These are phyloP conservation scores for Beta corolliflora DNA, from an alignment of 179 eudicot species.

Conservation along the genomic window DNA sequence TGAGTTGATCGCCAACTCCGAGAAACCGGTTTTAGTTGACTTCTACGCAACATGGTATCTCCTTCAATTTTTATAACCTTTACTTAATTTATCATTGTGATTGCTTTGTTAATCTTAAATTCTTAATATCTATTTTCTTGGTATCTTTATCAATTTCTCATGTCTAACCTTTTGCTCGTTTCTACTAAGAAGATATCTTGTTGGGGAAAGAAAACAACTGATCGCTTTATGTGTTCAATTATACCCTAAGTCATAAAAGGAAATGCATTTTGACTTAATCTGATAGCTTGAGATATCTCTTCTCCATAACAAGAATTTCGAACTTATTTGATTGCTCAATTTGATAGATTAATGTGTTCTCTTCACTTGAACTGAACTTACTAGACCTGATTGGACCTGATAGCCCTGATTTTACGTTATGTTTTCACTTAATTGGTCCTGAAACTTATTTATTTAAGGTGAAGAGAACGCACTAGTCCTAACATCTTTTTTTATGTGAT, in stretches of 20 bases:
- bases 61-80: constrained; percentile 6
- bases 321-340: background rate
- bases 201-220: background rate
- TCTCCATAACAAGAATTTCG: background rate
- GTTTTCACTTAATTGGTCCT: too few species aligned
- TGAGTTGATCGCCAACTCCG: constrained; percentile 65
- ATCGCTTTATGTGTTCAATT: background rate
- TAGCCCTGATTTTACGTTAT: too few species aligned
- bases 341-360: too few species aligned
- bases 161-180: background rate
- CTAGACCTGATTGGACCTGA: too few species aligned
- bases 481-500: background rate
- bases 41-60: constrained; percentile 90
- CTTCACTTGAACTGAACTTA: too few species aligned
- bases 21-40: constrained; percentile 92
- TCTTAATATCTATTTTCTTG: background rate
- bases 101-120: background rate
- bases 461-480: background rate
- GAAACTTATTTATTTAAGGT: too few species aligned
- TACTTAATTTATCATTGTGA: background rate
- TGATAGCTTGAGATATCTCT: background rate
- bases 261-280: background rate
- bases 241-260: background rate
- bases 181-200: background rate
- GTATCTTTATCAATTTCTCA: background rate